Evolutionary conservation across 768 basidiomycete species (phyloP), one percentile per base, ranked within the genome.

Genomic region (Podaxis sp.): DNA sequence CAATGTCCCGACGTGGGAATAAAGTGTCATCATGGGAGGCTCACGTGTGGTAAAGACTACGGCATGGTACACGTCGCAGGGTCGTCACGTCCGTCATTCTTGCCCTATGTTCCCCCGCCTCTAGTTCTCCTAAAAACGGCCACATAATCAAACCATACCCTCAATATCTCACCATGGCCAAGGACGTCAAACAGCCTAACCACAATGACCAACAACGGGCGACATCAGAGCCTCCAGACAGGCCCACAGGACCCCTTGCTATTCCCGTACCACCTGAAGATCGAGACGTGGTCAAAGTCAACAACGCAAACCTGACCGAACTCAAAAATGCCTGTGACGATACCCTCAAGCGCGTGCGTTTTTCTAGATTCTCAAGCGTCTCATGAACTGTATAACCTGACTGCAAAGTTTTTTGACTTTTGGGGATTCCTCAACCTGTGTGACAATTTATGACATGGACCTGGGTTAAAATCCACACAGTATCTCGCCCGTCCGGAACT

Each of bases 301-400:
- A 88, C 74, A 82, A 81, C 63, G 77, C 78, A 3, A 86, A 74
- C 66, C 59, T 75, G 38, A 80, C 79, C 16, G 86, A 88, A 64
- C 77, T 88, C 64, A 87, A 87, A 72, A 85, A 87, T 66, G 82
- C 86, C 16, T 87, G 85, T 63, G 95, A 98, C 73, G 95, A 98
- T 75, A 88, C 89, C 48, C 76, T 98, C 61, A 93, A 92, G 74
- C 88, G 91, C 68, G 95, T 96, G 70, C 59, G 78, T 77, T 42
- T 42, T 52, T 50, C 37, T 50, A 62, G 32, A 42, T n/a, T 38
- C 56, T 40, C 25, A 21, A 50, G 18, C 57, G 32, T 50, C 25
- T 38, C 28, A 44, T 7, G 37, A 44, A 44, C 11, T 57, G 40
- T 32, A 9, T 32, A 32, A 44, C 18, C 32, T 16, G 23, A 42